Conservation (phyloP, 1,139 yeast species). For the Citeromyces hawaiiensis region DNA sequence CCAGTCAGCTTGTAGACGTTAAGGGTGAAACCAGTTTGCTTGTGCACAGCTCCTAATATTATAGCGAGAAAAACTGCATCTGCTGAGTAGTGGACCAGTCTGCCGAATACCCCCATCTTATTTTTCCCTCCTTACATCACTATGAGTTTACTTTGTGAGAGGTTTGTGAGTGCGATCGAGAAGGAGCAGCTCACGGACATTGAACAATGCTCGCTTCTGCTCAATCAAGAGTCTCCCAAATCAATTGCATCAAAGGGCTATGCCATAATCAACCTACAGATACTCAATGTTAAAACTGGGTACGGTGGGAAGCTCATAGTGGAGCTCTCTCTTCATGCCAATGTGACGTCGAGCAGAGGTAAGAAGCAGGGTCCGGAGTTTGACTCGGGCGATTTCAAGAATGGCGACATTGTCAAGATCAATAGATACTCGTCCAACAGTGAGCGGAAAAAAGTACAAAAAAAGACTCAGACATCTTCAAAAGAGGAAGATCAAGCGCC, state of each 20-base stretch:
- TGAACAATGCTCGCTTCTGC: background rate
- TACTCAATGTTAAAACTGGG: slow-evolving; percentile 58
- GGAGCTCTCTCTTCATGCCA: slow-evolving; percentile 50
- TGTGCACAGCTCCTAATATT: slow-evolving; percentile 50
- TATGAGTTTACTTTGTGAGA: background rate
- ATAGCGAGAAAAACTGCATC: slow-evolving; percentile 50
- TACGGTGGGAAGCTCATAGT: slow-evolving; percentile 65
- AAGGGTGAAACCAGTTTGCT: slow-evolving; percentile 35
- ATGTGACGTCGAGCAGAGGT: slow-evolving; percentile 6
- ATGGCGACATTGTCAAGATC: slow-evolving; percentile 66
- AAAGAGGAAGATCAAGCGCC: slow-evolving; percentile 16
- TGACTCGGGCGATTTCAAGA: slow-evolving; percentile 44
- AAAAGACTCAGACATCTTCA: slow-evolving; percentile 16
- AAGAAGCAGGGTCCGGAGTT: slow-evolving; percentile 23
- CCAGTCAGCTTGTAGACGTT: slow-evolving; percentile 28
- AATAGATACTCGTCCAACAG: slow-evolving; percentile 14
- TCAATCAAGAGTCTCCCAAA: slow-evolving; percentile 24
- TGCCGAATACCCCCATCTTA: slow-evolving; percentile 20
- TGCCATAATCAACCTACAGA: slow-evolving; percentile 55
- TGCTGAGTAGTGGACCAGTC: slow-evolving; percentile 37
- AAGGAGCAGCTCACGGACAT: background rate
- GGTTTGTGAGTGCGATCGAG: background rate
- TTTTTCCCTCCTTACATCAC: background rate
- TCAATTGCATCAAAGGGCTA: slow-evolving; percentile 56
- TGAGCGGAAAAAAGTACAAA: slow-evolving; percentile 11